These are phyloP conservation scores for Fusarium sp. DNA, from an alignment of 2,329 filamentous ascomycete species.

Conservation along the genomic window DNA sequence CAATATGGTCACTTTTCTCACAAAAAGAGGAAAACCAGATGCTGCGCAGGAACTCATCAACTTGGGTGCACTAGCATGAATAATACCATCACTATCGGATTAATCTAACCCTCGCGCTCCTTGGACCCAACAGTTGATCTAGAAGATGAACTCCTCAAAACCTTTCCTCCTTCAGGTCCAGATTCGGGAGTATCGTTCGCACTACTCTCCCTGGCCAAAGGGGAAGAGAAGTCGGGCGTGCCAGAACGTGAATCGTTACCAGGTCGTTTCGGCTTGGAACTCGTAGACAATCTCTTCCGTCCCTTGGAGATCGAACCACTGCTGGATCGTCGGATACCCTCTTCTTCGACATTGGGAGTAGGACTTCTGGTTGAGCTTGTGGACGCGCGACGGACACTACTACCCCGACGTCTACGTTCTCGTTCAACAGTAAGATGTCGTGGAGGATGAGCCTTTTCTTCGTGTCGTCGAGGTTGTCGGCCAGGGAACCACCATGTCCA, in stretches of 20 bases:
- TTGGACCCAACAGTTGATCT: conserved; percentile 37
- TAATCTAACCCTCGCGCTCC: conserved; percentile 16
- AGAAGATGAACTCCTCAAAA: conserved; percentile 40
- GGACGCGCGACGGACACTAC: conserved; percentile 64
- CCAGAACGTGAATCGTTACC: conserved; percentile 63
- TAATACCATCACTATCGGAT: neutral
- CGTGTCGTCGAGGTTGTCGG: conserved; percentile 53
- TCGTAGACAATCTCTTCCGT: conserved; percentile 61
- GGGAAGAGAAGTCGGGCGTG: conserved; percentile 66
- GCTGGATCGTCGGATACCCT: conserved; percentile 58
- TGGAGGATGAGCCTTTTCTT: conserved; percentile 55
- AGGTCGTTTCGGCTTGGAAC: conserved; percentile 56
- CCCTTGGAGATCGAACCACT: conserved; percentile 62
- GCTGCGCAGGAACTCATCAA: conserved; percentile 12
- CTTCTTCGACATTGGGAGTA: conserved; percentile 62
- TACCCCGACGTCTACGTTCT: conserved; percentile 62
- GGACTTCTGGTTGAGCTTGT: conserved; percentile 62
- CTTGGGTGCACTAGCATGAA: neutral
- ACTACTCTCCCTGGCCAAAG: conserved; percentile 62
- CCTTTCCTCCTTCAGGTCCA: conserved; percentile 37
- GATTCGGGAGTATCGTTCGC: conserved; percentile 39
- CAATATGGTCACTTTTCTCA: conserved; percentile 1
- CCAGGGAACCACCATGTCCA: conserved; percentile 91
- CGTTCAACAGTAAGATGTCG: conserved; percentile 58
- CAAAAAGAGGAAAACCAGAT: neutral